Evolutionary conservation across 352 stramenopile species (phyloP).

Genomic region (Phytophthora multivora): DNA sequence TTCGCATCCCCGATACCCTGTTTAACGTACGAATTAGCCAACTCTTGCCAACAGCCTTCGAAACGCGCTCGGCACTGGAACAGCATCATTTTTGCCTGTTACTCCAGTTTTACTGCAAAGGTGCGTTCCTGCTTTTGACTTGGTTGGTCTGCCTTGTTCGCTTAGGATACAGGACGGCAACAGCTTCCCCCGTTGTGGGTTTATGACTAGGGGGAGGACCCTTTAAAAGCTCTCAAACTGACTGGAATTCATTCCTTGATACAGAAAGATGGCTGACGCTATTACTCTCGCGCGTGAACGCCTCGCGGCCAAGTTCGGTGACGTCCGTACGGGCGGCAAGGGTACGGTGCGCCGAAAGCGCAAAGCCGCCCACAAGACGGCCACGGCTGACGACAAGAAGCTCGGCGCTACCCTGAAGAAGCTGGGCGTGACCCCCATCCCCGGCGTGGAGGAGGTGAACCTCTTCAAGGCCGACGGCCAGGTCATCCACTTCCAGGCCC

Average conservation of each 20-base stretch:
- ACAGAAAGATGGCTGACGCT: conserved; percentile 84
- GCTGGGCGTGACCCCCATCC: conserved; percentile 97
- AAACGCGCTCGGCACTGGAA: conserved; percentile 9
- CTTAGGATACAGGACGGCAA: conserved; percentile 1
- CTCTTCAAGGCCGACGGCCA: conserved; percentile 99
- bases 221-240: background rate
- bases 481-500: conserved; percentile 98
- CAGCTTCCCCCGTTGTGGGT: background rate
- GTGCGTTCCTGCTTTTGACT: conserved; percentile 22
- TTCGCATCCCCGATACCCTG: background rate
- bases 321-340: conserved; percentile 96
- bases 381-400: conserved; percentile 97
- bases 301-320: conserved; percentile 86
- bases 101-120: conserved; percentile 45
- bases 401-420: conserved; percentile 97
- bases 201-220: background rate
- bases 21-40: conserved; percentile 25
- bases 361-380: conserved; percentile 93
- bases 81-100: conserved; percentile 72
- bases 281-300: conserved; percentile 89
- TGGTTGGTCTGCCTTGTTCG: background rate
- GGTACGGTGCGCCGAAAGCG: conserved; percentile 96
- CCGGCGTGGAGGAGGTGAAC: conserved; percentile 99
- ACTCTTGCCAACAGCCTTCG: background rate
- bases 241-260: background rate